Evolutionary conservation across 495 filamentous ascomycete species (phyloP).

Genomic region (Penicillium odoratum): DNA sequence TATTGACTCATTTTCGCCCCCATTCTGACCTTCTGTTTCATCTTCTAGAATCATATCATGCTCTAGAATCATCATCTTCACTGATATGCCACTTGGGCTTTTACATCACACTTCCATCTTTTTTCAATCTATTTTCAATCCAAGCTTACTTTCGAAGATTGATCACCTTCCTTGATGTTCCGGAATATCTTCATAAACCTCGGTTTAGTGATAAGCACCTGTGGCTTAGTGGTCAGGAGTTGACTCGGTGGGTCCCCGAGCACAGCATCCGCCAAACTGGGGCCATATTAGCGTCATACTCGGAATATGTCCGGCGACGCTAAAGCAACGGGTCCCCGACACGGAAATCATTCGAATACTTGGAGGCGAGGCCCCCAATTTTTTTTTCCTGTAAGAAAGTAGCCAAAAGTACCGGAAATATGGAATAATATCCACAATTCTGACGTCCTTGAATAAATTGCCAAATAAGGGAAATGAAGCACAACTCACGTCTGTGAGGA

Average conservation of each 20-base stretch:
- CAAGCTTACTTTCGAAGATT: background rate
- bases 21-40: background rate
- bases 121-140: background rate
- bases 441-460: background rate
- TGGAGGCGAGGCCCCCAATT: background rate
- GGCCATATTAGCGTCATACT: background rate
- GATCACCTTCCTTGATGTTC: background rate
- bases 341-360: background rate
- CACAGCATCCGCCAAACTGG: background rate
- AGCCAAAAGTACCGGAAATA: too few species aligned
- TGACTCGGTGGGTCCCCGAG: background rate
- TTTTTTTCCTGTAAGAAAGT: background rate
- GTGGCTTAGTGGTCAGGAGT: background rate
- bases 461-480: background rate
- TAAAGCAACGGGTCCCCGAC: background rate
- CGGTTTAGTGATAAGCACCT: background rate
- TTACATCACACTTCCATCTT: too few species aligned
- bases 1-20: slow-evolving; percentile 1
- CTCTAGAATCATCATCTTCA: background rate
- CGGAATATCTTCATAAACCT: background rate
- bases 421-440: too few species aligned
- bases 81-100: background rate
- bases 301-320: slow-evolving; percentile 1
- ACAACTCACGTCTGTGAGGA: background rate
- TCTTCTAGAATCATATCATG: background rate